phyloP scores from a whole-genome alignment of 176 grass and related monocot genomes.

The Carex myosuroides region DNA sequence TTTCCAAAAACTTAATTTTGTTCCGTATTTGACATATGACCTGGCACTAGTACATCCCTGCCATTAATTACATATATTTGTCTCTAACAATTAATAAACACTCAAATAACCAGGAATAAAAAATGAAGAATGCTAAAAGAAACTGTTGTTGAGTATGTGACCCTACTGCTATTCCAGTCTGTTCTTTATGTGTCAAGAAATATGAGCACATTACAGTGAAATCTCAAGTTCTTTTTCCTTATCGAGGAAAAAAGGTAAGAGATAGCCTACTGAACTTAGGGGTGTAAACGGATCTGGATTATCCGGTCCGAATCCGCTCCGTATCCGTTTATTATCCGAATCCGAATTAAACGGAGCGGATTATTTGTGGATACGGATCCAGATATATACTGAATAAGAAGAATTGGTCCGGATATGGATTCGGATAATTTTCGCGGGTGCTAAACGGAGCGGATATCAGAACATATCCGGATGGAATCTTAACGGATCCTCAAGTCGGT shows the following conservation, averaged over 20 bases:
- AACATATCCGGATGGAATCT: too few species aligned
- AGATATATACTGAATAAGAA: too few species aligned
- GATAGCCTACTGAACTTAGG: not conserved
- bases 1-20: not conserved
- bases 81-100: not conserved
- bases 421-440: too few species aligned
- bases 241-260: not conserved
- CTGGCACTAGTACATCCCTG: not conserved
- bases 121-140: not conserved
- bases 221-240: not conserved
- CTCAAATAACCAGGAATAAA: not conserved
- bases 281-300: too few species aligned
- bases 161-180: not conserved
- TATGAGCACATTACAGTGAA: not conserved
- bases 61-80: not conserved
- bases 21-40: constrained; percentile 6
- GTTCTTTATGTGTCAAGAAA: not conserved
- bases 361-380: too few species aligned
- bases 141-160: not conserved
- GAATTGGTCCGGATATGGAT: too few species aligned
- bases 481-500: too few species aligned
- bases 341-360: too few species aligned
- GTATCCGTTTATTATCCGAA: too few species aligned
- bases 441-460: too few species aligned
- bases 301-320: too few species aligned